phyloP scores from a whole-genome alignment of 225 moss, liverwort and hornwort genomes.

The Rhytidiadelphus loreus region DNA sequence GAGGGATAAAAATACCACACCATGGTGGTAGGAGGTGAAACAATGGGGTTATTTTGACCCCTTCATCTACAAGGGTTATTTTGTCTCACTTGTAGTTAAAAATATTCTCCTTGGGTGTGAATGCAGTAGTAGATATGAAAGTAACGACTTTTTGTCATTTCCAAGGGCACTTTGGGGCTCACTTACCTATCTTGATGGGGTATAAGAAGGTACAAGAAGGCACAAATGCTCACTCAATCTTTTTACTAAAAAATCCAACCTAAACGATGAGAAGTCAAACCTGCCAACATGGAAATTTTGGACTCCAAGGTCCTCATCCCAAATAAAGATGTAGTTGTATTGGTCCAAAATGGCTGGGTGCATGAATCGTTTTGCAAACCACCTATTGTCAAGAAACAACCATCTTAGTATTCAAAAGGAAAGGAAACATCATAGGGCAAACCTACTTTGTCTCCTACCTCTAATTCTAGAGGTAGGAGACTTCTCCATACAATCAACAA shows the following conservation, averaged over 20 bases:
- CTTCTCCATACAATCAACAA: background rate
- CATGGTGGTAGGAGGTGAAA: background rate
- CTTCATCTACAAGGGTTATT: background rate
- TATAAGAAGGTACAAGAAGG: background rate
- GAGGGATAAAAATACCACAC: background rate
- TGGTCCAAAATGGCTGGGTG: conserved; percentile 42
- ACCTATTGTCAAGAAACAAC: conserved; percentile 3
- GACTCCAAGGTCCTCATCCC: conserved; percentile 55
- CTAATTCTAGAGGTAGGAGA: background rate
- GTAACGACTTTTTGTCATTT: background rate
- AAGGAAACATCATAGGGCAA: background rate
- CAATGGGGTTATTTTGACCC: background rate
- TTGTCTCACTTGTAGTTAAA: too few species aligned
- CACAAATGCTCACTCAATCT: background rate
- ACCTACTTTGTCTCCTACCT: background rate
- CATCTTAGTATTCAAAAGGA: background rate
- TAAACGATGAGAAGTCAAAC: background rate
- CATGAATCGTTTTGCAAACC: conserved; percentile 55
- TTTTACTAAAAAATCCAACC: background rate
- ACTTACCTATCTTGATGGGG: rapidly evolving
- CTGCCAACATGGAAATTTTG: conserved; percentile 22
- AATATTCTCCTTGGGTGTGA: background rate
- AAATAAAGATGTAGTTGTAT: conserved; percentile 53
- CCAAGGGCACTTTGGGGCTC: background rate
- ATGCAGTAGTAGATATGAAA: background rate